These are phyloP conservation scores for Eutrema heterophyllum DNA, from an alignment of 345 rosid genomes.

Conservation along the genomic window DNA sequence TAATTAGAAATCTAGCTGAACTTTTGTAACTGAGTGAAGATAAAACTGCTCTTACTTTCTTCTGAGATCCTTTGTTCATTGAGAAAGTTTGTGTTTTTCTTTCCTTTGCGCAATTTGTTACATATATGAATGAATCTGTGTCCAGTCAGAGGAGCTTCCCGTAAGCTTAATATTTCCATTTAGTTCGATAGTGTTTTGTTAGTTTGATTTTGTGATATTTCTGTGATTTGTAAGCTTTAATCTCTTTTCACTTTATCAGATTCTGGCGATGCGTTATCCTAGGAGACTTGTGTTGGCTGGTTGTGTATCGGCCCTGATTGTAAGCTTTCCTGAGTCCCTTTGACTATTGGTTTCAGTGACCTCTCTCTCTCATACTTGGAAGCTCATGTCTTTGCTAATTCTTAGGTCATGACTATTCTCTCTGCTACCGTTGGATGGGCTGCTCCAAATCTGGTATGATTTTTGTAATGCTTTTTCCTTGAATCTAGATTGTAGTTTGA, in stretches of 20 bases:
- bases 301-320: constrained; percentile 70
- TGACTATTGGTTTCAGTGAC: neutral
- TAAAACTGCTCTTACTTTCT: neutral
- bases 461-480: too few species aligned
- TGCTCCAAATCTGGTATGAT: constrained; percentile 75
- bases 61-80: neutral
- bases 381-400: constrained; percentile 13
- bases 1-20: neutral
- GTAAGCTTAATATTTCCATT: neutral
- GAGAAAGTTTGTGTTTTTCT: neutral
- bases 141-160: neutral
- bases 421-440: constrained; percentile 94
- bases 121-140: neutral
- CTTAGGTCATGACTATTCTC: constrained; percentile 90
- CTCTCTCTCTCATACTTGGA: neutral
- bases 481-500: neutral
- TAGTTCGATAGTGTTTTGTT: neutral
- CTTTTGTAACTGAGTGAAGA: too few species aligned
- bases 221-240: neutral
- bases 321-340: constrained; percentile 34
- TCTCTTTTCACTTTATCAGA: constrained; percentile 40
- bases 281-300: constrained; percentile 93
- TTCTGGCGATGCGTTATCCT: constrained; percentile 97
- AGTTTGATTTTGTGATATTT: neutral
- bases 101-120: neutral